Evolutionary conservation across 139 green algal genomes (phyloP).

Genomic region (Pedinophyceae sp.): DNA sequence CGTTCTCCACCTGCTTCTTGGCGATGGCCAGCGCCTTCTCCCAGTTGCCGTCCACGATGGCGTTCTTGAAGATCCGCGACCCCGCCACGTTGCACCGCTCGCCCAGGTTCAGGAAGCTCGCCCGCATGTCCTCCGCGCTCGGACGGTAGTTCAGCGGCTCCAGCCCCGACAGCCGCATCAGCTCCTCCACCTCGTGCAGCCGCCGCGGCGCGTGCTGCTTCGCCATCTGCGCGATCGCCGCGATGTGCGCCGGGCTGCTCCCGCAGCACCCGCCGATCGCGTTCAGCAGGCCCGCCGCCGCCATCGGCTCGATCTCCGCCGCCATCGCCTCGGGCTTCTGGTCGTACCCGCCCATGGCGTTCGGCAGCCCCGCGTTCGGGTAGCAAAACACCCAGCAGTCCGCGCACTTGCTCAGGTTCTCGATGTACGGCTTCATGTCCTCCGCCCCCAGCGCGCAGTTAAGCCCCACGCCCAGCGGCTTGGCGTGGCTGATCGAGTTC

Average conservation of each 20-base stretch:
- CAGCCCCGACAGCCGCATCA: constrained; percentile 81
- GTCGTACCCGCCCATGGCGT: constrained; percentile 97
- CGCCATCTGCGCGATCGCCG: constrained; percentile 49
- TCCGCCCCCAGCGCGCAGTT: constrained; percentile 91
- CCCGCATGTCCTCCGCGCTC: constrained; percentile 46
- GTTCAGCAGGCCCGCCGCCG: constrained; percentile 75
- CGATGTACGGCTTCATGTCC: constrained; percentile 90
- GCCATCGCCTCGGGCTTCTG: constrained; percentile 86
- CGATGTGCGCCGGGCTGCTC: constrained; percentile 78
- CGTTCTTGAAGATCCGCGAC: constrained; percentile 91
- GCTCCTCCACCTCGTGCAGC: constrained; percentile 30
- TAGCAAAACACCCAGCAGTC: constrained; percentile 96
- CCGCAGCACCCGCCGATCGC: constrained; percentile 91
- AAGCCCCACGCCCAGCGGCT: constrained; percentile 82
- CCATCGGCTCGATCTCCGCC: constrained; percentile 85
- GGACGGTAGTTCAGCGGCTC: constrained; percentile 89
- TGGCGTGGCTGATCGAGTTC: constrained; percentile 79
- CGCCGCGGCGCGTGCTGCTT: constrained; percentile 42
- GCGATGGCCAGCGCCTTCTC: constrained; percentile 88
- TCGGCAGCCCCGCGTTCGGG: constrained; percentile 93
- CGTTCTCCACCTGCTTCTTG: constrained; percentile 66
- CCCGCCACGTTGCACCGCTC: constrained; percentile 97
- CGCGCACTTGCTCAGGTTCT: constrained; percentile 67
- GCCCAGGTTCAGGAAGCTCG: constrained; percentile 86
- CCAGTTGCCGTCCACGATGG: constrained; percentile 82